These are phyloP conservation scores for Melaleuca quinquenervia DNA, from an alignment of 345 rosid genomes.

Conservation along the genomic window DNA sequence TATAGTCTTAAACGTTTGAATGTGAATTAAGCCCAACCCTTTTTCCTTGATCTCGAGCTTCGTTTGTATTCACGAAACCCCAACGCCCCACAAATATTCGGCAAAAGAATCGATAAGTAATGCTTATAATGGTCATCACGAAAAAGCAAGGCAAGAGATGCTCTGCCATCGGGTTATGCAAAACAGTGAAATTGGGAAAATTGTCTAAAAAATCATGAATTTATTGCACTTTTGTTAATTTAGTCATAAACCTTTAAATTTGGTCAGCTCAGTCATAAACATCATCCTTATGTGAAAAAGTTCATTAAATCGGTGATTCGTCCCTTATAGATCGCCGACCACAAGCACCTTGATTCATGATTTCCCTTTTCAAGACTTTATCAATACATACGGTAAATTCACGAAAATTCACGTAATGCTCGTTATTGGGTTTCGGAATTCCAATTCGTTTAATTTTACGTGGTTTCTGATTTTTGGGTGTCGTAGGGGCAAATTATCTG, in stretches of 20 bases:
- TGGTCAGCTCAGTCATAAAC: too few species aligned
- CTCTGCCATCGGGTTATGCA: neutral
- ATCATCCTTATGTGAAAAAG: too few species aligned
- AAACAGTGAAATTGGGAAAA: neutral
- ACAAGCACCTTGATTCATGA: too few species aligned
- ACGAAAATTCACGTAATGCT: neutral
- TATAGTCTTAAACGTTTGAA: neutral
- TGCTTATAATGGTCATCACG: neutral
- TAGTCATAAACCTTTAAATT: too few species aligned
- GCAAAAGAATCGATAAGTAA: neutral
- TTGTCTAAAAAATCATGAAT: too few species aligned
- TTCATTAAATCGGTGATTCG: too few species aligned
- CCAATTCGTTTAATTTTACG: neutral
- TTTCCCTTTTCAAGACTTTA: too few species aligned
- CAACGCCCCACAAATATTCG: neutral
- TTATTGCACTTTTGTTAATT: too few species aligned
- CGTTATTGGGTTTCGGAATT: neutral
- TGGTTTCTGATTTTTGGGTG: neutral
- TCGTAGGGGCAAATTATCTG: slow-evolving; percentile 22
- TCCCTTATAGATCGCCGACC: too few species aligned
- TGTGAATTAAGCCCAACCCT: neutral
- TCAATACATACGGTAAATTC: slow-evolving; percentile 7
- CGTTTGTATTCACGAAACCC: neutral
- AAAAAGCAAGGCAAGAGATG: neutral
- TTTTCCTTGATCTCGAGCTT: neutral